Evolutionary conservation across 2,329 filamentous ascomycete genomes (phyloP).

Genomic region (Coniochaeta ligniaria): DNA sequence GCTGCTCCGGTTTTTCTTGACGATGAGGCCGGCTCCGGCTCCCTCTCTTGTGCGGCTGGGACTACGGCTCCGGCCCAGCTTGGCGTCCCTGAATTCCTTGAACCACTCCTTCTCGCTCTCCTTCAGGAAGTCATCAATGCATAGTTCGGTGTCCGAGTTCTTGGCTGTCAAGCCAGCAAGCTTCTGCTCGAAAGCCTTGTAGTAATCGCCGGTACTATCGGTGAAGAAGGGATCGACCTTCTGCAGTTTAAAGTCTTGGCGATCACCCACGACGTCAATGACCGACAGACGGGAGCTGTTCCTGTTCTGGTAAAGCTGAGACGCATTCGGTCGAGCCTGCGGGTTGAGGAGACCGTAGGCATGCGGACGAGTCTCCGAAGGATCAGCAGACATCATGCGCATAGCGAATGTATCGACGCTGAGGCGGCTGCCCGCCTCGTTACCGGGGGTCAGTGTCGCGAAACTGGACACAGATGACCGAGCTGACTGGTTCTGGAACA

Average conservation of each 20-base stretch:
- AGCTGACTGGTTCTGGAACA: slow-evolving; percentile 11
- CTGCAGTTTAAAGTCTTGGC: slow-evolving; percentile 55
- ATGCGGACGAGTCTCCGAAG: slow-evolving; percentile 8
- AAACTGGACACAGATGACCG: slow-evolving; percentile 10
- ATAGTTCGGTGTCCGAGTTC: slow-evolving; percentile 51
- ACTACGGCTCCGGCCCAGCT: slow-evolving; percentile 43
- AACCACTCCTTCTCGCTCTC: slow-evolving; percentile 65
- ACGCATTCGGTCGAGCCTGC: slow-evolving; percentile 9
- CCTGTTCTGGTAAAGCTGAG: slow-evolving; percentile 15
- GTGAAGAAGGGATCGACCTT: slow-evolving; percentile 63
- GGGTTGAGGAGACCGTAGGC: slow-evolving; percentile 8
- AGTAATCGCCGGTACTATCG: slow-evolving; percentile 56
- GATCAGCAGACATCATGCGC: slow-evolving; percentile 15
- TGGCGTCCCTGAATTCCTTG: slow-evolving; percentile 47
- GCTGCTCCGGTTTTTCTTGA: slow-evolving; percentile 12
- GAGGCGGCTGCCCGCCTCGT: slow-evolving; percentile 10
- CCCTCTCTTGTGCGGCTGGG: slow-evolving; percentile 8
- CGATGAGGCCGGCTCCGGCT: slow-evolving; percentile 11
- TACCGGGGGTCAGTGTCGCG: slow-evolving; percentile 10
- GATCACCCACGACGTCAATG: slow-evolving; percentile 50
- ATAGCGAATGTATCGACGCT: slow-evolving; percentile 19
- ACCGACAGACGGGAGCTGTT: slow-evolving; percentile 43
- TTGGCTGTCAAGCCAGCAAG: slow-evolving; percentile 44
- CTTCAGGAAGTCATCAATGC: slow-evolving; percentile 58
- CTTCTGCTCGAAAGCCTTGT: slow-evolving; percentile 48